Conservation (phyloP, 1,284 basidiomycete species). For the Ceratobasidium sp. region DNA sequence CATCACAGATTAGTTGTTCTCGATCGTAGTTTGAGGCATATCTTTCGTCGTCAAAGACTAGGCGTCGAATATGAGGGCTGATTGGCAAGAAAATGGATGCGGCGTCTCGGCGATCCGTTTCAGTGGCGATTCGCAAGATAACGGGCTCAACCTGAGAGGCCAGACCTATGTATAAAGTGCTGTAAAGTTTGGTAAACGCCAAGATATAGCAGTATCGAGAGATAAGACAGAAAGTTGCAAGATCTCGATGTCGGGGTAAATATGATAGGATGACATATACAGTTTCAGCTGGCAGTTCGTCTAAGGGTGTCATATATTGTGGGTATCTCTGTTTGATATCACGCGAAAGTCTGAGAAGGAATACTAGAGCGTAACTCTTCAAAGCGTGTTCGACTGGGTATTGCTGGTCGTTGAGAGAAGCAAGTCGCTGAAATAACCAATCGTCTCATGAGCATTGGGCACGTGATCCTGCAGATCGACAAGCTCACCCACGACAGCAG, state of each 20-base stretch:
- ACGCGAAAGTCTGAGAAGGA: not conserved
- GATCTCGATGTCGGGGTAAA: constrained; percentile 7
- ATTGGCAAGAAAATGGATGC: not conserved
- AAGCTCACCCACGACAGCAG: constrained; percentile 34
- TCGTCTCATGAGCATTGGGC: not conserved
- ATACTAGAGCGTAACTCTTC: too few relatives aligned
- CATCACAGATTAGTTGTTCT: constrained; percentile 25
- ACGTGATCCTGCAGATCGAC: constrained; percentile 33
- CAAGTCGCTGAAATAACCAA: not conserved
- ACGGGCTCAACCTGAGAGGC: constrained; percentile 29
- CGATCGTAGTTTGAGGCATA: constrained; percentile 14
- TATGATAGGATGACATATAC: constrained; percentile 10
- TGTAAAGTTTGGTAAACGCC: not conserved
- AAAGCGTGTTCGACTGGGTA: too few relatives aligned
- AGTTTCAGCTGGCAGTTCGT: not conserved
- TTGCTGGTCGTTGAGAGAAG: not conserved
- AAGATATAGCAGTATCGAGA: not conserved
- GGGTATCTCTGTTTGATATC: too few relatives aligned
- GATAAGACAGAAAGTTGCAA: constrained; percentile 19
- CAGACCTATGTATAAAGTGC: constrained; percentile 3
- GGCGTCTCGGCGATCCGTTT: not conserved
- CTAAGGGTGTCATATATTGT: constrained; percentile 10
- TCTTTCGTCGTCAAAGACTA: constrained; percentile 36
- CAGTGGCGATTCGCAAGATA: not conserved
- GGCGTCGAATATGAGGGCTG: not conserved